Percentiles rank a stretch among this genome's conserved stretches.
Conservation (phyloP, 176 grass and related monocot genomes). For the Aegilops bicornis region DNA sequence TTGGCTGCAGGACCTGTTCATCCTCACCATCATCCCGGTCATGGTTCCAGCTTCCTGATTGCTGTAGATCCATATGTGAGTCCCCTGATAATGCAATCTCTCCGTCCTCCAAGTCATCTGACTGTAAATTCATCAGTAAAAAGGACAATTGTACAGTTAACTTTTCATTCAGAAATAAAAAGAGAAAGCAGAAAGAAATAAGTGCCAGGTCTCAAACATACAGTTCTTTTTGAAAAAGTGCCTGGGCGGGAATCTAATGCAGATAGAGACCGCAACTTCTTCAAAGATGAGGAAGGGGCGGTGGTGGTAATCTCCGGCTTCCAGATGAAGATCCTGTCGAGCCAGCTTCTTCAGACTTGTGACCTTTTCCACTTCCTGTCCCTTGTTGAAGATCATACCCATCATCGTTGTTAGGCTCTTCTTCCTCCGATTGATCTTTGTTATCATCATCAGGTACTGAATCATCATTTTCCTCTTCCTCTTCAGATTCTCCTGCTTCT, state of each 20-base stretch:
- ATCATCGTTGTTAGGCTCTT: conserved; percentile 45
- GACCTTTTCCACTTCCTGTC: conserved; percentile 35
- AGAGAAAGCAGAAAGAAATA: conserved; percentile 7
- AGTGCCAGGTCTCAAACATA: conserved; percentile 35
- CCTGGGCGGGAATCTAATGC: conserved; percentile 78
- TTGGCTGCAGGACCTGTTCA: conserved; percentile 85
- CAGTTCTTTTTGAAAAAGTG: conserved; percentile 65
- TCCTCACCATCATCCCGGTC: conserved; percentile 86
- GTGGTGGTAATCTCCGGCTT: conserved; percentile 68
- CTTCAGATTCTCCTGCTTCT: conserved; percentile 80
- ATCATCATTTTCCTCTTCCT: conserved; percentile 80
- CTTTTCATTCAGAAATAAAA: conserved; percentile 9
- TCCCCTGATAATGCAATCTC: conserved; percentile 96
- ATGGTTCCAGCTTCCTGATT: conserved; percentile 76
- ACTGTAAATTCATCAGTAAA: conserved; percentile 50
- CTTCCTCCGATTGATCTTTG: conserved; percentile 75
- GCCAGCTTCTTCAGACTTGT: conserved; percentile 69
- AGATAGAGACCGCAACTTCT: conserved; percentile 83
- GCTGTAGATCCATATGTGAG: conserved; percentile 84
- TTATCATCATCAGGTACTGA: conserved; percentile 56
- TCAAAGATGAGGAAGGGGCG: conserved; percentile 62
- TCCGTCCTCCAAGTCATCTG: conserved; percentile 94
- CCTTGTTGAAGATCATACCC: conserved; percentile 43
- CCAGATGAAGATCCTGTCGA: conserved; percentile 94
- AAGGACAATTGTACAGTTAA: conserved; percentile 22